Evolutionary conservation across 192 early-diverging fungal genomes (phyloP), one percentile per base, ranked within the genome.

Genomic region (Coemansia guatemalensis): DNA sequence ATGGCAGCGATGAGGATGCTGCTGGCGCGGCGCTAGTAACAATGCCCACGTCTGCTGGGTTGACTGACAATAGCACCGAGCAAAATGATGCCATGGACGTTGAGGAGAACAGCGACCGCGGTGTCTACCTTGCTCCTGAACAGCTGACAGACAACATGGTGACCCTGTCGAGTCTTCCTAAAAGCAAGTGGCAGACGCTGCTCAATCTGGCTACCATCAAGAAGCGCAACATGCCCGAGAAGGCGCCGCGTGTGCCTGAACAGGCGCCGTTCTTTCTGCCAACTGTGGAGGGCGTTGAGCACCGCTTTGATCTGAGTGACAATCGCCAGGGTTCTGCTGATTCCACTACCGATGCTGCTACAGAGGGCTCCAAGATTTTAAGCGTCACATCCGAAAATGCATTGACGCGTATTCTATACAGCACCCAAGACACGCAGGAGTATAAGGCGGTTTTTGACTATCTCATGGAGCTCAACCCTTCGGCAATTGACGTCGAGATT

Each of bases 211-310:
- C 97, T 5, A 86, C 87, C 2, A 94, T 96, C 79, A 95, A 96
- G 83, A 85, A 92, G 69, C 91, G 96, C 58, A 99, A 95, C 82
- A 90, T 90, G 68, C 92, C 96, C 18, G 87, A 83, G 51, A 88
- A 91, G 70, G 84, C 92, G n/a, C 90, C 93, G n/a, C 92, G 94
- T 68, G 83, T 85, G 12, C 92, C 93, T 20, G 94, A 96, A 67
- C 86, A 87, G 48, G 92, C 94, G 18, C 94, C 95, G 23, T 99
- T 99, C 85, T 98, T 99, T 80, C 75, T 99, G 67, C 89, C 89
- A 11, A 92, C 93, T 1, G 60, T 93, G 4, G 74, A 87, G 25
- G 93, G 89, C 50, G 83, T 85, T 12, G 80, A 85, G 33, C 87
- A 87, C 48, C 89, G 85, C 47, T 94, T 92, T 69, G 84, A 83